Percentiles rank a stretch among this genome's conserved stretches.
Conservation (phyloP, 2,329 filamentous ascomycete species). For the Aschersonia sp. region DNA sequence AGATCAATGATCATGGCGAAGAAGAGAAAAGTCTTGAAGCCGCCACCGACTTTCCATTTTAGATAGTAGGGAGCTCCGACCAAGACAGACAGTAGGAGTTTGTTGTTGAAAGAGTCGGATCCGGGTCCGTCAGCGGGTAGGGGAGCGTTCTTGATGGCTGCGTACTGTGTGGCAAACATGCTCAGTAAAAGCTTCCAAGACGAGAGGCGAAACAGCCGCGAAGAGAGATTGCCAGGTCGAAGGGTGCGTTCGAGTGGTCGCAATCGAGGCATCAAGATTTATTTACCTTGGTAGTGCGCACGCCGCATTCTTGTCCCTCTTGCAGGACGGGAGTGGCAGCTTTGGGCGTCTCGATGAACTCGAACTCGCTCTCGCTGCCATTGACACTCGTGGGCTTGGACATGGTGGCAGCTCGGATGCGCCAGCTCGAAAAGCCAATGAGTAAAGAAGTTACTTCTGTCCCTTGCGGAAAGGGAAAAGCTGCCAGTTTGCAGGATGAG, state of each 20-base stretch:
- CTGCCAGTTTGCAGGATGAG: neutral
- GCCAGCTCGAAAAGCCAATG: constrained; percentile 6
- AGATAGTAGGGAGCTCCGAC: constrained; percentile 63
- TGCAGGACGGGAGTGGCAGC: constrained; percentile 44
- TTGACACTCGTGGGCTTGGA: constrained; percentile 17
- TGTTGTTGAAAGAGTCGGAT: constrained; percentile 77
- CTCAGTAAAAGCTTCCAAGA: no score
- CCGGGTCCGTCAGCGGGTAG: constrained; percentile 81
- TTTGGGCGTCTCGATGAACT: constrained; percentile 27
- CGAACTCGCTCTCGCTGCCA: constrained; percentile 22
- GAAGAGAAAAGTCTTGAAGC: constrained; percentile 82
- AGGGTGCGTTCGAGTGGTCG: no score
- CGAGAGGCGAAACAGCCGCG: no score
- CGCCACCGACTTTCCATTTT: constrained; percentile 72
- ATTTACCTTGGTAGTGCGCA: constrained; percentile 21
- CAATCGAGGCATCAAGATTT: neutral
- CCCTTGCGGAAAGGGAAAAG: neutral
- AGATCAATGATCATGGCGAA: constrained; percentile 64
- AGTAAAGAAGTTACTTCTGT: neutral
- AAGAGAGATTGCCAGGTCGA: no score
- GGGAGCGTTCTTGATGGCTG: constrained; percentile 85
- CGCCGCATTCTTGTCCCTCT: constrained; percentile 44
- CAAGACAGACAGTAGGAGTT: constrained; percentile 56
- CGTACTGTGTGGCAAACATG: neutral
- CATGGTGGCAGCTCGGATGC: constrained; percentile 14